phyloP scores from a whole-genome alignment of 768 basidiomycete genomes.

The Mycena kentingensis region DNA sequence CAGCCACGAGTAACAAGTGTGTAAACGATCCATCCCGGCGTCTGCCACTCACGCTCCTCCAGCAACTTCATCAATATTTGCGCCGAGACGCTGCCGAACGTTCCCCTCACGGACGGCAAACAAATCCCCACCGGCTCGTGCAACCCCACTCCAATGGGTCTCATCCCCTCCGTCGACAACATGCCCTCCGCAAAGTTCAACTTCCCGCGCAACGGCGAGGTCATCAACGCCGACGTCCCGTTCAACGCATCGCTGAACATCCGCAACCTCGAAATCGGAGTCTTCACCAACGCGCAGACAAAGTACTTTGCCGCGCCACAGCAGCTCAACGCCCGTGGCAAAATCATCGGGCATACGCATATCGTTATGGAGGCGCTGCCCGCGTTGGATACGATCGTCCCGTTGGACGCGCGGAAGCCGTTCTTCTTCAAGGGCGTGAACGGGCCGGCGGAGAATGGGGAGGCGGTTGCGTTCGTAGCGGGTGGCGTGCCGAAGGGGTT shows the following conservation, averaged over 20 bases:
- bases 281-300: constrained; percentile 51
- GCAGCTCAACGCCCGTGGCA: constrained; percentile 40
- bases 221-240: constrained; percentile 38
- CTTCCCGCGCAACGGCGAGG: not conserved
- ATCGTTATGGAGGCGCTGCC: constrained; percentile 51
- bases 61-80: constrained; percentile 49
- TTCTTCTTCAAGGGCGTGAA: constrained; percentile 66
- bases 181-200: constrained; percentile 54
- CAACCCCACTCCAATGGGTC: constrained; percentile 60
- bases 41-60: not conserved
- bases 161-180: constrained; percentile 46
- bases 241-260: constrained; percentile 48
- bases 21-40: not conserved
- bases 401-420: constrained; percentile 53
- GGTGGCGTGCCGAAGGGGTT: constrained; percentile 54
- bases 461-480: constrained; percentile 46
- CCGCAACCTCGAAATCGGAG: constrained; percentile 43
- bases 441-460: constrained; percentile 49
- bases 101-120: constrained; percentile 34
- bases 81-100: constrained; percentile 45
- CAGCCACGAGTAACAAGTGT: not conserved
- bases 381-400: constrained; percentile 40
- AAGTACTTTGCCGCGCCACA: constrained; percentile 55
- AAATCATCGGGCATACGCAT: constrained; percentile 56
- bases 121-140: constrained; percentile 56